Evolutionary conservation across 1,284 basidiomycete genomes (phyloP).

Genomic region (Trichosporon faecale): DNA sequence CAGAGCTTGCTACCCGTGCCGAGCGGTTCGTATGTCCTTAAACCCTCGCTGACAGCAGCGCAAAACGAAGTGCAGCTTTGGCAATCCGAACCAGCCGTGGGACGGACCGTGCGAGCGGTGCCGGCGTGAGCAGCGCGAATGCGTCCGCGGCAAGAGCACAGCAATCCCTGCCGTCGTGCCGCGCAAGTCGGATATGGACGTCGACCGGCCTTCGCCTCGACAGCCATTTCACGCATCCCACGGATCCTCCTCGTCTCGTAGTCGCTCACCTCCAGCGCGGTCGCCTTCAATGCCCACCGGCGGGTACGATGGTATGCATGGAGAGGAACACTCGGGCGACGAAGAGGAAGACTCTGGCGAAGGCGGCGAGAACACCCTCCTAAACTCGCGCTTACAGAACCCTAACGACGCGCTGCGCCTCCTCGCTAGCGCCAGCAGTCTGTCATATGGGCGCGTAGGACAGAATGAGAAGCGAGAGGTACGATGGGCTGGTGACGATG

Average conservation of each 20-base stretch:
- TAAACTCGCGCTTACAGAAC: slow-evolving; percentile 17
- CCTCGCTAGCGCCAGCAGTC: slow-evolving; percentile 18
- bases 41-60: slow-evolving; percentile 7
- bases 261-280: not conserved
- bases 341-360: not conserved
- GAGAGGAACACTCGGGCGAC: not conserved
- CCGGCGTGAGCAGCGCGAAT: slow-evolving; percentile 19
- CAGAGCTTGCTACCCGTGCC: slow-evolving; percentile 17
- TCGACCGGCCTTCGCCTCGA: not conserved
- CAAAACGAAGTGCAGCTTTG: slow-evolving; percentile 23
- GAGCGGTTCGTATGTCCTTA: not conserved
- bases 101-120: slow-evolving; percentile 22
- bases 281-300: not conserved
- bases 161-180: slow-evolving; percentile 1
- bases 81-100: slow-evolving; percentile 22
- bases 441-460: slow-evolving; percentile 2
- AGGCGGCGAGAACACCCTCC: slow-evolving; percentile 7
- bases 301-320: not conserved
- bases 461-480: not conserved
- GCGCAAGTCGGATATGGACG: not conserved
- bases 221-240: not conserved
- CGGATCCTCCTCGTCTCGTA: not conserved
- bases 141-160: slow-evolving; percentile 14
- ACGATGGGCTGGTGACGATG: not conserved
- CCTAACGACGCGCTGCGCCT: slow-evolving; percentile 20